Conservation (phyloP, 2,329 filamentous ascomycete species). For the Phoma herbarum region DNA sequence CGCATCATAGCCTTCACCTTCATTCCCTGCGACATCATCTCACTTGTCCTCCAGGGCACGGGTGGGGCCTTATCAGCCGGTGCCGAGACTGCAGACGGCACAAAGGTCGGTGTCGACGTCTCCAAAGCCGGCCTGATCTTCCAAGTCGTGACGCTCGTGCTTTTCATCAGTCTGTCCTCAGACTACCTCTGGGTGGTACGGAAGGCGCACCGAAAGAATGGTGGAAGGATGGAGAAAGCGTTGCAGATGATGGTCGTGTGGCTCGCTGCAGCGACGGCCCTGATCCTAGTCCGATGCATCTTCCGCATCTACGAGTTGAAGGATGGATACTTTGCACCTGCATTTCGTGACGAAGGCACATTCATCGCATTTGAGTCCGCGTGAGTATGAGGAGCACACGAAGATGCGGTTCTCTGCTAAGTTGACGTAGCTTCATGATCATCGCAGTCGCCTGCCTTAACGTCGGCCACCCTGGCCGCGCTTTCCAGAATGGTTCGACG, state of each 20-base stretch:
- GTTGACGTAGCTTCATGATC: background rate
- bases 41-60: slow-evolving; percentile 20
- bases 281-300: slow-evolving; percentile 16
- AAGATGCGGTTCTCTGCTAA: background rate
- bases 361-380: slow-evolving; percentile 22
- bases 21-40: slow-evolving; percentile 21
- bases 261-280: background rate
- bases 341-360: slow-evolving; percentile 11
- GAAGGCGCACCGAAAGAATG: background rate
- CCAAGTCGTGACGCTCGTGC: slow-evolving; percentile 9
- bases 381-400: slow-evolving; percentile 4
- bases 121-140: slow-evolving; percentile 18
- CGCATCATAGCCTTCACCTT: slow-evolving; percentile 18
- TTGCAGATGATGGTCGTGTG: slow-evolving; percentile 1
- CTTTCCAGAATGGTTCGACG: background rate
- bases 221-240: background rate
- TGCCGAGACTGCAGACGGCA: background rate
- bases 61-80: slow-evolving; percentile 21
- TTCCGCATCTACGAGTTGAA: slow-evolving; percentile 22
- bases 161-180: slow-evolving; percentile 4
- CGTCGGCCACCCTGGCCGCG: slow-evolving; percentile 8
- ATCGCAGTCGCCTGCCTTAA: slow-evolving; percentile 12
- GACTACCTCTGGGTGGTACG: slow-evolving; percentile 7
- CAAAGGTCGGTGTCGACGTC: slow-evolving; percentile 8
- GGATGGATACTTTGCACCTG: slow-evolving; percentile 20